Percentiles rank a stretch among this genome's conserved stretches.
phyloP scores from a whole-genome alignment of 1,284 basidiomycete species.

The Ceratobasidium sp. region DNA sequence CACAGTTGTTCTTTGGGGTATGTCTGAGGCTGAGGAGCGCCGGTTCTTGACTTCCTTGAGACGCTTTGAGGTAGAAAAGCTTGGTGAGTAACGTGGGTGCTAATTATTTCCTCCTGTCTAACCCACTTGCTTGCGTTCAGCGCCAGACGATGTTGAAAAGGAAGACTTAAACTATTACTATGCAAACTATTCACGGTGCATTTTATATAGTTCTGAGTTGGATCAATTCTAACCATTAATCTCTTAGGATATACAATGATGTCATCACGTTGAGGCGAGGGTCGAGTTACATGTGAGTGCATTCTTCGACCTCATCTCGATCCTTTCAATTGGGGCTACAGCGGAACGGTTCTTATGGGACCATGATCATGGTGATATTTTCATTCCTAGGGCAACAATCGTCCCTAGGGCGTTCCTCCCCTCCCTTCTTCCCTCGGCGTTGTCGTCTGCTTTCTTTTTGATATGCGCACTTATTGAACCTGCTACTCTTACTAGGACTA shows the following conservation, averaged over 20 bases:
- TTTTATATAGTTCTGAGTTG: conserved; percentile 23
- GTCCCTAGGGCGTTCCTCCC: too few relatives aligned
- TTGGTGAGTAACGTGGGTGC: conserved; percentile 62
- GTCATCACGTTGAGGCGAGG: conserved; percentile 95
- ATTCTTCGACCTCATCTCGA: conserved; percentile 39
- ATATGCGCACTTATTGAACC: too few relatives aligned
- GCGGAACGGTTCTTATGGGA: too few relatives aligned
- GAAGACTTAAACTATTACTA: conserved; percentile 98
- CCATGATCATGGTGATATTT: too few relatives aligned
- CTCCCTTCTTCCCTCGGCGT: too few relatives aligned
- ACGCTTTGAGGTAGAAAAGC: conserved; percentile 90
- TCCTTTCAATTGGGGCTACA: too few relatives aligned
- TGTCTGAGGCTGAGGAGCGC: conserved; percentile 92
- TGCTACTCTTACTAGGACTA: conserved; percentile 78
- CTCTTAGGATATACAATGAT: conserved; percentile 93
- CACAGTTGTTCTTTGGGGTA: conserved; percentile 93
- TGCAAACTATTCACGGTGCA: conserved; percentile 92
- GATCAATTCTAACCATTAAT: conserved; percentile 5
- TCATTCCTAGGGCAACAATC: too few relatives aligned
- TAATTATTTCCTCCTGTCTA: neutral
- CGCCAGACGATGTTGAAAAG: conserved; percentile 87
- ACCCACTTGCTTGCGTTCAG: conserved; percentile 55
- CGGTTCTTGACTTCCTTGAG: conserved; percentile 88
- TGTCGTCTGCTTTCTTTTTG: too few relatives aligned
- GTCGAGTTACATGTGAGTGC: conserved; percentile 89